These are phyloP conservation scores for Botrytis fabae DNA, from an alignment of 2,329 filamentous ascomycete species.

Conservation along the genomic window DNA sequence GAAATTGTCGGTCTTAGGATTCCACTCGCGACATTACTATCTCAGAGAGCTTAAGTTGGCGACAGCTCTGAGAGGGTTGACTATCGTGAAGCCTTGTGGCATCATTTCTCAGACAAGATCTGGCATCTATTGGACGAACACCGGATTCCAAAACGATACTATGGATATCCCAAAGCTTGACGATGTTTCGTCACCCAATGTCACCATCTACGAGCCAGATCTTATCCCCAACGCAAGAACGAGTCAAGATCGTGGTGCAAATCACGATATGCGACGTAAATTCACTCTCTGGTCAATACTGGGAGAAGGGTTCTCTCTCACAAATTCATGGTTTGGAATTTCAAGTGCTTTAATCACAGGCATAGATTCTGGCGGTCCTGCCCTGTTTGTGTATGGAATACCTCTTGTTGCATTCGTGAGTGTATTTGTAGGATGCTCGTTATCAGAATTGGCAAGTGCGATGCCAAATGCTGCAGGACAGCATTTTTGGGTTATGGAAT, in stretches of 20 bases:
- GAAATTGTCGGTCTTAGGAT: background rate
- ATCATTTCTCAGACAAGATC: background rate
- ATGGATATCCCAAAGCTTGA: slow-evolving; percentile 19
- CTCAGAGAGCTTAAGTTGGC: background rate
- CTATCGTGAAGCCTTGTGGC: background rate
- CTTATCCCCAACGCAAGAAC: background rate
- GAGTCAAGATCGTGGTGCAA: background rate
- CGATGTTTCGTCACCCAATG: background rate
- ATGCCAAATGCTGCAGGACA: slow-evolving; percentile 24
- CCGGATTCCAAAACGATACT: background rate
- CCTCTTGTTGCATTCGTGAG: slow-evolving; percentile 13
- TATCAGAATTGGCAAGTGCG: slow-evolving; percentile 21
- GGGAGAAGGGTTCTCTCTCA: slow-evolving; percentile 21
- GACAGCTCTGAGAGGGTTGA: background rate
- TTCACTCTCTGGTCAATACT: slow-evolving; percentile 22
- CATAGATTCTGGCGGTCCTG: slow-evolving; percentile 19
- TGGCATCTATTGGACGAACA: background rate
- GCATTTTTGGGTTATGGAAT: slow-evolving; percentile 22
- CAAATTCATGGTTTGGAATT: slow-evolving; percentile 23
- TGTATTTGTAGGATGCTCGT: slow-evolving; percentile 17
- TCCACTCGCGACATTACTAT: background rate
- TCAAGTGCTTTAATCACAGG: slow-evolving; percentile 22
- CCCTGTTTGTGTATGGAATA: slow-evolving; percentile 22
- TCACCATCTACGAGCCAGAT: background rate
- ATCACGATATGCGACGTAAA: slow-evolving; percentile 20